Evolutionary conservation across 2,329 filamentous ascomycete genomes (phyloP).

Genomic region (Fusarium anthophilum): DNA sequence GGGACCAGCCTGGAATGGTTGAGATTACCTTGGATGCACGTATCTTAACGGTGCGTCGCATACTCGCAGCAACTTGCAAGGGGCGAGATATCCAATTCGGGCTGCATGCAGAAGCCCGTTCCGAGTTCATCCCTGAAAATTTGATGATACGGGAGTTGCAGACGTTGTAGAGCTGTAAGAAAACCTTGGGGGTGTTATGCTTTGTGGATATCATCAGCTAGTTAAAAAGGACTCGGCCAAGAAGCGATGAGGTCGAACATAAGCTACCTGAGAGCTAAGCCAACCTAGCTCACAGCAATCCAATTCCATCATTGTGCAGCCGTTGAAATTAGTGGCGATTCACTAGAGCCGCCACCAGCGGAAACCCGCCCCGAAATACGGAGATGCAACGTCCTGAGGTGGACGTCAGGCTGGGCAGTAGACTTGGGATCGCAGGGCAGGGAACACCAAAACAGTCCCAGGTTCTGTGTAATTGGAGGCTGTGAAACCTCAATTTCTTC

Average conservation of each 20-base stretch:
- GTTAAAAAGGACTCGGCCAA: neutral
- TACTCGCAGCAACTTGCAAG: conserved; percentile 25
- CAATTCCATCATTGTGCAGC: conserved; percentile 37
- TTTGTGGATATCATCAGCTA: neutral
- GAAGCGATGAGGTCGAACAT: neutral
- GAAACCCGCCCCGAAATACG: conserved; percentile 17
- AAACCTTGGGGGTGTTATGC: neutral
- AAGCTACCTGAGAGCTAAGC: neutral
- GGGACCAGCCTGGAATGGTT: conserved; percentile 31
- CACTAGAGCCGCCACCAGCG: conserved; percentile 18
- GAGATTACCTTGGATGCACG: conserved; percentile 18
- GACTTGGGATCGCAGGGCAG: neutral
- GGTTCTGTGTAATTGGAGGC: neutral
- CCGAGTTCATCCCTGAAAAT: conserved; percentile 4
- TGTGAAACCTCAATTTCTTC: conserved; percentile 13
- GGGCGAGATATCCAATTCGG: conserved; percentile 21
- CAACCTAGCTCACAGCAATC: conserved; percentile 9
- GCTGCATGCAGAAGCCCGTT: conserved; percentile 24
- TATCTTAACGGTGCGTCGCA: conserved; percentile 14
- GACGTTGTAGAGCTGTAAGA: neutral
- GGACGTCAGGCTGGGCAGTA: neutral
- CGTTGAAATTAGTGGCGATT: conserved; percentile 39
- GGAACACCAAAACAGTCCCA: conserved; percentile 12
- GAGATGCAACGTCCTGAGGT: neutral
- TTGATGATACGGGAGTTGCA: neutral